Evolutionary conservation across 371 early-diverging fungal species (phyloP), one percentile per base, ranked within the genome.

Genomic region (Apophysomyces ossiformis): DNA sequence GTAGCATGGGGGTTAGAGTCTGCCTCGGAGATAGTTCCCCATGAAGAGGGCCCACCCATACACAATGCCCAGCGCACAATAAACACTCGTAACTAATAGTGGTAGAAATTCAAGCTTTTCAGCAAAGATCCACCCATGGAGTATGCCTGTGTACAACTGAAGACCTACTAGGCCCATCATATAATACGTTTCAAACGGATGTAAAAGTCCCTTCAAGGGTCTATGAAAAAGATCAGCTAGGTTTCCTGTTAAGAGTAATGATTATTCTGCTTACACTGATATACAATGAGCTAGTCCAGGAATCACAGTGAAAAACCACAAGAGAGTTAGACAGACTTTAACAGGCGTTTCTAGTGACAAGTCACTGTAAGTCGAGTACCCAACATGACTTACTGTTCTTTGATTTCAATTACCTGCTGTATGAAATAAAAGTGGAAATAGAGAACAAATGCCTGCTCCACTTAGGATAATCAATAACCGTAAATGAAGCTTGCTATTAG

Each of bases 391-490:
- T 26, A 26, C 32, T 26, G 2, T 26, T 26, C 32, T 26, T 26
- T 26, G 32, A 26, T 26, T 26, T 26, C 32, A 26, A 26, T 73
- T 83, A 91, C 93, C 93, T 69, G 85, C 74, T 15, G 87, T 69
- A 46, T 85, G 84, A 76, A 94, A 95, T 47, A 97, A 83, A 56
- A 97, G 77, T n/a, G 98, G 98, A 70, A 92, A 90, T 56, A 97
- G 77, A 8, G 93, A 91, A 67, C 79, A 88, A 57, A 86, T 87
- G 38, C 96, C 96, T 15, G 92, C 83, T 38, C 80, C 71, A 57
- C 91, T 85, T 32, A 95, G 81, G 21, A 95, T 75, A 60, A 83
- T 74, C 64, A 90, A 89, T 5, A 88, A 54, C 36, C 88, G 84
- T 57, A 79, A 76, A 72, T 77, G 83, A 56, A 72, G 67, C 37